Evolutionary conservation across 2,329 filamentous ascomycete species (phyloP).

Genomic region (Zasmidium angulare): DNA sequence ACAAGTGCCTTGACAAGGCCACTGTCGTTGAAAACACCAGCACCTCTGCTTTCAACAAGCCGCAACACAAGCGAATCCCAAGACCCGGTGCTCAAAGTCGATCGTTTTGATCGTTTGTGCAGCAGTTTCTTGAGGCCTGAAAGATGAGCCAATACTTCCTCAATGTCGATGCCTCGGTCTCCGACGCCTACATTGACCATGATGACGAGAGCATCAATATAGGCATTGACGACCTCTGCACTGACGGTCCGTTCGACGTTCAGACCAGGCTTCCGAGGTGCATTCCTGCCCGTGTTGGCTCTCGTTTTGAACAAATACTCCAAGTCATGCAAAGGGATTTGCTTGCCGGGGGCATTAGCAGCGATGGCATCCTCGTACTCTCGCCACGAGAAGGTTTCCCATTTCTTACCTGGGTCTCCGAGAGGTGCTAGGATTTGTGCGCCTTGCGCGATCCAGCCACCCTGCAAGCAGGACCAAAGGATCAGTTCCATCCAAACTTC

Average conservation of each 20-base stretch:
- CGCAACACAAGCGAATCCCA: constrained; percentile 52
- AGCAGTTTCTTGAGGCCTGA: constrained; percentile 22
- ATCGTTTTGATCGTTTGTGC: constrained; percentile 26
- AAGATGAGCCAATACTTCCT: constrained; percentile 36
- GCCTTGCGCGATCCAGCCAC: constrained; percentile 47
- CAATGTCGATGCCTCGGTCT: constrained; percentile 38
- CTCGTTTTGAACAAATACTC: constrained; percentile 33
- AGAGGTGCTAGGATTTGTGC: constrained; percentile 39
- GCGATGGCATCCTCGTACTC: constrained; percentile 38
- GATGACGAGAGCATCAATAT: constrained; percentile 55
- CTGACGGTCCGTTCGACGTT: constrained; percentile 53
- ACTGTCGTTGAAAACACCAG: constrained; percentile 48
- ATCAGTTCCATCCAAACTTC: constrained; percentile 55
- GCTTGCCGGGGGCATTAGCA: constrained; percentile 20
- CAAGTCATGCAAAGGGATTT: constrained; percentile 31
- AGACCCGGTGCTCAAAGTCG: constrained; percentile 42
- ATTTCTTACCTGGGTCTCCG: constrained; percentile 22
- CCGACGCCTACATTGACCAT: constrained; percentile 45
- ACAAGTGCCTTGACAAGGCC: constrained; percentile 41
- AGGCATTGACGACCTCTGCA: constrained; percentile 56
- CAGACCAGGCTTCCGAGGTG: constrained; percentile 1
- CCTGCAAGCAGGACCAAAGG: constrained; percentile 52
- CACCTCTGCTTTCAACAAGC: constrained; percentile 50
- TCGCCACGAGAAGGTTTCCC: constrained; percentile 43
- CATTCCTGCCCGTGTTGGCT: constrained; percentile 21